Percentiles rank a stretch among this genome's conserved stretches.
phyloP scores from a whole-genome alignment of 768 basidiomycete genomes.

The Imleria badia region DNA sequence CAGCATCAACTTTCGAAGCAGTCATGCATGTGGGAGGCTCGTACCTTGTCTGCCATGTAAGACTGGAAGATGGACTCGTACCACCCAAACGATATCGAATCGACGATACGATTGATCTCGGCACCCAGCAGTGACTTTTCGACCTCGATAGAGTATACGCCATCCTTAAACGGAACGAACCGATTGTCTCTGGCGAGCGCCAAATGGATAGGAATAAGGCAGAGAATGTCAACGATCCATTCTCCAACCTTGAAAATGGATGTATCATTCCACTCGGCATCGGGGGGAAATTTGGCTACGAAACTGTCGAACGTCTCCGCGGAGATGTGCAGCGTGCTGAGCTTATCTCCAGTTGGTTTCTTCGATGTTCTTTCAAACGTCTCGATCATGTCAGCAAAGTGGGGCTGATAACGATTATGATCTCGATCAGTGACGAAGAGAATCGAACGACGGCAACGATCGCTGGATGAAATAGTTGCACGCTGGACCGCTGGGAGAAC shows the following conservation, averaged over 20 bases:
- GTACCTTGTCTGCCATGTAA: slow-evolving; percentile 57
- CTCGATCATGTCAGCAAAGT: slow-evolving; percentile 46
- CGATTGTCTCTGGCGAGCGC: slow-evolving; percentile 60
- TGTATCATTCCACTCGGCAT: slow-evolving; percentile 19
- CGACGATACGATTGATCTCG: slow-evolving; percentile 53
- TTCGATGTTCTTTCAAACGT: slow-evolving; percentile 48
- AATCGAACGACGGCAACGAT: slow-evolving; percentile 36
- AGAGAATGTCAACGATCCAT: slow-evolving; percentile 61
- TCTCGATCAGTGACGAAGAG: slow-evolving; percentile 43
- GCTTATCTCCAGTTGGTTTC: slow-evolving; percentile 49
- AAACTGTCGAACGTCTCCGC: slow-evolving; percentile 31
- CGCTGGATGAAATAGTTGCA: slow-evolving; percentile 37
- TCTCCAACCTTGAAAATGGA: slow-evolving; percentile 51
- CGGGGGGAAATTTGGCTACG: not conserved
- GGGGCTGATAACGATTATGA: slow-evolving; percentile 34
- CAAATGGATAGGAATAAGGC: slow-evolving; percentile 64
- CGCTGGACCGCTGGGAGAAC: slow-evolving; percentile 52
- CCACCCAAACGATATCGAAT: slow-evolving; percentile 61
- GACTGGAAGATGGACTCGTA: slow-evolving; percentile 64
- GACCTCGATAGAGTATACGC: slow-evolving; percentile 46
- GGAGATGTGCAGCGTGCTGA: slow-evolving; percentile 38
- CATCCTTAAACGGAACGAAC: slow-evolving; percentile 61
- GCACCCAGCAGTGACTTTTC: slow-evolving; percentile 59
- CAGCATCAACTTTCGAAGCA: not conserved
- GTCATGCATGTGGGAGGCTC: not conserved